These are phyloP conservation scores for Serendipita indica DNA, from an alignment of 768 basidiomycete genomes.

Conservation along the genomic window DNA sequence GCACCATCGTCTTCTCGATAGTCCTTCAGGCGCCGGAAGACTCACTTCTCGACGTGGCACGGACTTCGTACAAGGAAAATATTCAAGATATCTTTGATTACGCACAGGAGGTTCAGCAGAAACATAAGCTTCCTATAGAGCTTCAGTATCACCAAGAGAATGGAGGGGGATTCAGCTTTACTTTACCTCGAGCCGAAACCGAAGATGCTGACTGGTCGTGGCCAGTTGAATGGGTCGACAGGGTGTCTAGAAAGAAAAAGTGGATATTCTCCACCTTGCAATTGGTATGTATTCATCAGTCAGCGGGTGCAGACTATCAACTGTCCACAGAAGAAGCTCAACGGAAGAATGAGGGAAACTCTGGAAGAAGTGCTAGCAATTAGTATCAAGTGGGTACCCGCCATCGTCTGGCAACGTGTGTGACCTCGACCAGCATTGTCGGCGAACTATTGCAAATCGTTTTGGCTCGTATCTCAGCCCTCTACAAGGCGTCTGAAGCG, in stretches of 20 bases:
- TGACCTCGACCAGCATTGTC: conserved; percentile 42
- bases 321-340: conserved; percentile 57
- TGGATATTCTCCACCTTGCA: conserved; percentile 70
- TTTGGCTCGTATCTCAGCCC: conserved; percentile 51
- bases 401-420: neutral
- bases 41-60: conserved; percentile 71
- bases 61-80: conserved; percentile 91
- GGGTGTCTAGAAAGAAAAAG: conserved; percentile 48
- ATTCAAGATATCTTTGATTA: conserved; percentile 72
- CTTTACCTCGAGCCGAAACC: conserved; percentile 52
- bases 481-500: conserved; percentile 87
- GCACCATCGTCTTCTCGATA: neutral
- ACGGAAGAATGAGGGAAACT: conserved; percentile 78
- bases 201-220: conserved; percentile 34
- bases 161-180: conserved; percentile 52
- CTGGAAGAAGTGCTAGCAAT: conserved; percentile 79
- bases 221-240: conserved; percentile 59
- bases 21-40: neutral
- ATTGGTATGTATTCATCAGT: conserved; percentile 34
- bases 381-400: conserved; percentile 49
- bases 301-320: neutral
- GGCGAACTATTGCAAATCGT: conserved; percentile 61
- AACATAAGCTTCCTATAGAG: conserved; percentile 48
- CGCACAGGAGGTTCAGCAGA: conserved; percentile 40
- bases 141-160: conserved; percentile 48